Conservation (phyloP, 2,329 filamentous ascomycete genomes). For the Colletotrichum tropicale region DNA sequence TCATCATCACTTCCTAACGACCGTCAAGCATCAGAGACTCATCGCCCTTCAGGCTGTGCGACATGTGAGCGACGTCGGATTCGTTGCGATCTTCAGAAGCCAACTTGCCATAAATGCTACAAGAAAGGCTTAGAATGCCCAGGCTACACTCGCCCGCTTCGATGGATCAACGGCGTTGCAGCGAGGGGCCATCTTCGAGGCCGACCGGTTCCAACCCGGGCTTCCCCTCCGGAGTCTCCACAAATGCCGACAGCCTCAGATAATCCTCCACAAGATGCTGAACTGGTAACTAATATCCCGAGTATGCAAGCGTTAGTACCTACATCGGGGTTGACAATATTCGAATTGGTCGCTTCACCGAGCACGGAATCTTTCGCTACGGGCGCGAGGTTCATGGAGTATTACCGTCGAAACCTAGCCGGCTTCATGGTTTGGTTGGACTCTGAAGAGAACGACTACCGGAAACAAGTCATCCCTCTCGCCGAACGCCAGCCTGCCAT, state of each 20-base stretch:
- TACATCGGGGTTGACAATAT: no score
- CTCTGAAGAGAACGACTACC: slow-evolving; percentile 31
- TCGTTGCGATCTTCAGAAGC: slow-evolving; percentile 28
- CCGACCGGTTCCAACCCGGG: not conserved
- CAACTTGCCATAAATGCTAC: slow-evolving; percentile 30
- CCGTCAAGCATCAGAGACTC: not conserved
- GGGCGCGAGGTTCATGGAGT: slow-evolving; percentile 27
- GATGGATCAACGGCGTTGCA: slow-evolving; percentile 32
- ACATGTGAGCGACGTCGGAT: slow-evolving; percentile 32
- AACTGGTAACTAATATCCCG: no score
- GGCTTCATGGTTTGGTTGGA: slow-evolving; percentile 36
- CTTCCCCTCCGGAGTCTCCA: not conserved
- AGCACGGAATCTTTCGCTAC: not conserved
- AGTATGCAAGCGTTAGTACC: not conserved
- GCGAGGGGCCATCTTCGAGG: slow-evolving; percentile 27
- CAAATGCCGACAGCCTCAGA: not conserved
- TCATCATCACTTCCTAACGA: not conserved
- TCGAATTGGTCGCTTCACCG: not conserved
- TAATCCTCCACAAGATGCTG: not conserved
- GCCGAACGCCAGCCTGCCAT: slow-evolving; percentile 29
- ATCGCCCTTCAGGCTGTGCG: slow-evolving; percentile 23
- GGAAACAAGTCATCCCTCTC: slow-evolving; percentile 28
- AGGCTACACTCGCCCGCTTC: slow-evolving; percentile 27
- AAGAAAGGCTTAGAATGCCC: slow-evolving; percentile 32
- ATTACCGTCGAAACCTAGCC: slow-evolving; percentile 32